Conservation (phyloP, 441 rosid genomes). For the Populus trichocarpa region DNA sequence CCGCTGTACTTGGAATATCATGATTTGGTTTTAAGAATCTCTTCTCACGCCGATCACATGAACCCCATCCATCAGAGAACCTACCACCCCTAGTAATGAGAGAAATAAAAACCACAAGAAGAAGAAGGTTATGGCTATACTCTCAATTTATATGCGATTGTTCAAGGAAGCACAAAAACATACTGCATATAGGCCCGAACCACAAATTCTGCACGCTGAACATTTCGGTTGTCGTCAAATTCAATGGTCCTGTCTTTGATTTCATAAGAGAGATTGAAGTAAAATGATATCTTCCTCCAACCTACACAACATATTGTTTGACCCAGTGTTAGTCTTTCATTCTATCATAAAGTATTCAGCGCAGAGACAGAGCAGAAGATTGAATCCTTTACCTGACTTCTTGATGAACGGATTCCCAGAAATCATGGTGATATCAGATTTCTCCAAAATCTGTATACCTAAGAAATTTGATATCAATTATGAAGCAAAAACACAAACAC, state of each 20-base stretch:
- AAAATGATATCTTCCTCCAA: conserved; percentile 95
- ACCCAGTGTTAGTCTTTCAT: conserved; percentile 13
- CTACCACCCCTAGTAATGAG: conserved; percentile 68
- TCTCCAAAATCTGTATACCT: conserved; percentile 70
- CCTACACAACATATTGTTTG: conserved; percentile 41
- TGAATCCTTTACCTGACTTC: conserved; percentile 63
- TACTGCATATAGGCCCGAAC: conserved; percentile 95
- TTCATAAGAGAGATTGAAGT: conserved; percentile 84
- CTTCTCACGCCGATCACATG: conserved; percentile 88
- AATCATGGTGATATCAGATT: conserved; percentile 77
- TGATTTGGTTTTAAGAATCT: conserved; percentile 83
- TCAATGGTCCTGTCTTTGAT: conserved; percentile 88
- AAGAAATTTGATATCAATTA: background rate
- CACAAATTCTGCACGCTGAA: conserved; percentile 82
- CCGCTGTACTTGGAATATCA: conserved; percentile 90
- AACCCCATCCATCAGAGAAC: conserved; percentile 95
- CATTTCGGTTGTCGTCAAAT: conserved; percentile 80
- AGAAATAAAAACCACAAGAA: conserved; percentile 1
- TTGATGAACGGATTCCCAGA: conserved; percentile 82
- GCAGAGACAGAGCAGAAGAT: background rate
- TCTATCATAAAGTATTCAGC: background rate
- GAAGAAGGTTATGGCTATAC: background rate
- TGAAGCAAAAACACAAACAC: conserved; percentile 2
- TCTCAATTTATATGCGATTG: background rate
- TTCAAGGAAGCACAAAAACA: conserved; percentile 24